Percentiles rank a stretch among this genome's conserved stretches.
Evolutionary conservation across 2,329 filamentous ascomycete species (phyloP).

Genomic region (Aciculosporium take): DNA sequence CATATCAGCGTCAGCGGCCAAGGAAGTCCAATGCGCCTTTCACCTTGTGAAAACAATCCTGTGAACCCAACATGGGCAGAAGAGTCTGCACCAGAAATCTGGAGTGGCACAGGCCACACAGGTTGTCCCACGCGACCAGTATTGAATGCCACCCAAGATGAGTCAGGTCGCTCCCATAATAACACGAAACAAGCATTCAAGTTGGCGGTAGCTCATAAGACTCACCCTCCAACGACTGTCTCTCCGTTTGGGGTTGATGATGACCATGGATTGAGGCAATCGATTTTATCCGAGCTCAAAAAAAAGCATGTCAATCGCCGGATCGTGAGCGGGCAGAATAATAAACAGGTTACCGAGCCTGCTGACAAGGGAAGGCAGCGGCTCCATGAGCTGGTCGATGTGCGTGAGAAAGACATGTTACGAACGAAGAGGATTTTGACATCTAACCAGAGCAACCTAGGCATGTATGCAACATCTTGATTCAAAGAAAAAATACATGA

Average conservation of each 20-base stretch:
- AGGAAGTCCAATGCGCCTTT: conserved; percentile 4
- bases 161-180: not conserved
- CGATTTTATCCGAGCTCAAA: conserved; percentile 1
- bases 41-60: not conserved
- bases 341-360: not conserved
- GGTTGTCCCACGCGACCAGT: not conserved
- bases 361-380: conserved; percentile 1
- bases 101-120: not conserved
- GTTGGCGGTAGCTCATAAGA: not conserved
- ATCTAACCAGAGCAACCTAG: not conserved
- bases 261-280: not conserved
- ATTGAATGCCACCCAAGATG: not conserved
- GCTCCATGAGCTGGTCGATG: conserved; percentile 5
- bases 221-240: not conserved
- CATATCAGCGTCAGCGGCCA: conserved; percentile 2
- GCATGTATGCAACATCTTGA: conserved; percentile 2
- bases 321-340: not conserved
- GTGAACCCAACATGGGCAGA: not conserved
- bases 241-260: not conserved
- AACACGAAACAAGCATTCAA: not conserved
- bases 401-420: not conserved
- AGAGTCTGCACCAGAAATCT: not conserved
- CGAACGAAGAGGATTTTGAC: not conserved
- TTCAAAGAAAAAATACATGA: conserved; percentile 1
- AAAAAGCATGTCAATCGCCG: not conserved